A percentile compares a stretch with the other conserved stretches of the same genome.
phyloP scores from a whole-genome alignment of 2,329 filamentous ascomycete species.

The Rutstroemia sydowiana region DNA sequence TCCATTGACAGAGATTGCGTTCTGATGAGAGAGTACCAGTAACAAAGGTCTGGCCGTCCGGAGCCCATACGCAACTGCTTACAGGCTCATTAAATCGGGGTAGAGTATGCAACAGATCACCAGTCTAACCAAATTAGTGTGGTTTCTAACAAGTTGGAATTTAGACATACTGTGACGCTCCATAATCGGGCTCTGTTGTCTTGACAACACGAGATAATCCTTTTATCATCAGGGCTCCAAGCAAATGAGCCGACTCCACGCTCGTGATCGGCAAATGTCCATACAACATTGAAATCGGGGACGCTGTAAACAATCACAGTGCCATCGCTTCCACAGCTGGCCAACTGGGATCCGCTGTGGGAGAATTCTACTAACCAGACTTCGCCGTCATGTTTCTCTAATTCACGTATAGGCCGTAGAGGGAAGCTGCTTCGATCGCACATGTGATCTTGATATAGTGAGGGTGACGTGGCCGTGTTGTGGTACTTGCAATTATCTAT shows the following conservation, averaged over 20 bases:
- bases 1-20: slow-evolving; percentile 64
- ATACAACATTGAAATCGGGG: slow-evolving; percentile 56
- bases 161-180: slow-evolving; percentile 54
- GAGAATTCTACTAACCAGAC: slow-evolving; percentile 92
- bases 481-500: slow-evolving; percentile 83
- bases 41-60: slow-evolving; percentile 69
- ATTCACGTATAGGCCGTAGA: slow-evolving; percentile 58
- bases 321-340: slow-evolving; percentile 71
- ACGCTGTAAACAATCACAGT: slow-evolving; percentile 79
- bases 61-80: slow-evolving; percentile 83
- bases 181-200: slow-evolving; percentile 70
- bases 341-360: slow-evolving; percentile 73
- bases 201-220: slow-evolving; percentile 75
- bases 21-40: slow-evolving; percentile 67
- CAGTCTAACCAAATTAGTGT: slow-evolving; percentile 43
- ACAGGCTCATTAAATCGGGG: slow-evolving; percentile 75
- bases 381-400: slow-evolving; percentile 70
- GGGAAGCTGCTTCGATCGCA: slow-evolving; percentile 81
- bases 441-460: slow-evolving; percentile 79
- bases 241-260: slow-evolving; percentile 69
- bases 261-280: slow-evolving; percentile 57
- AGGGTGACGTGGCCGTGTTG: slow-evolving; percentile 70
- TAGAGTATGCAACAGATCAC: slow-evolving; percentile 54
- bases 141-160: background rate
- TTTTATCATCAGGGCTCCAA: slow-evolving; percentile 88